Evolutionary conservation across 78 protist species (phyloP), one percentile per base, ranked within the genome.

Genomic region (Dictyostelium capitatum): DNA sequence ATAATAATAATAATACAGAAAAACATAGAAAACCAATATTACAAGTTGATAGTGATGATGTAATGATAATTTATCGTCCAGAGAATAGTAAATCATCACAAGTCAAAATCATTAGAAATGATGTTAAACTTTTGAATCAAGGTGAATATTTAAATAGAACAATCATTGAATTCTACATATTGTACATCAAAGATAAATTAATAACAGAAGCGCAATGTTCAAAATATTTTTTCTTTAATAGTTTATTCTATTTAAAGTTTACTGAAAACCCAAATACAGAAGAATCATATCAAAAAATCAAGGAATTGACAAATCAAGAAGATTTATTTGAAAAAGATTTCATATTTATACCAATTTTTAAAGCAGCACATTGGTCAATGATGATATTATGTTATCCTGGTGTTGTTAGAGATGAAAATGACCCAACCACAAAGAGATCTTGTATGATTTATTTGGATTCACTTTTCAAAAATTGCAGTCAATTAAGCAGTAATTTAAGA

Each of bases 361-460:
- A 81, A 43, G 64, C 75, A 19, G 69, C 75, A 73, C 95, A 91
- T 82, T 91, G 95, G 95, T 57, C 80, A 54, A 53, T 91, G 41
- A 43, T 81, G 25, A 73, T 91, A 23, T 46, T 91, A 46, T 91
- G 95, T 81, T 79, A 41, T 65, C 92, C 92, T 8, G 92, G 92
- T 11, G 17, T 10, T 6, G 72, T 32, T 11, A 25, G 6, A 72
- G n/a, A n/a, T n/a, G n/a, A n/a, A n/a, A n/a, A n/a, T n/a, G 23
- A 30, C 23, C 69, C 69, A 59, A n/a, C n/a, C n/a, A n/a, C n/a
- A n/a, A n/a, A n/a, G n/a, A n/a, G n/a, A n/a, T n/a, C n/a, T n/a
- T 82, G 72, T 56, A 53, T 91, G 70, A n/a, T 77, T 19, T 87
- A 87, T 87, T 56, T 91, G 15, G 95, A 91, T 82, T 91, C 95